Conservation (phyloP, 2,329 filamentous ascomycete species). For the Paradendryphiella salina region DNA sequence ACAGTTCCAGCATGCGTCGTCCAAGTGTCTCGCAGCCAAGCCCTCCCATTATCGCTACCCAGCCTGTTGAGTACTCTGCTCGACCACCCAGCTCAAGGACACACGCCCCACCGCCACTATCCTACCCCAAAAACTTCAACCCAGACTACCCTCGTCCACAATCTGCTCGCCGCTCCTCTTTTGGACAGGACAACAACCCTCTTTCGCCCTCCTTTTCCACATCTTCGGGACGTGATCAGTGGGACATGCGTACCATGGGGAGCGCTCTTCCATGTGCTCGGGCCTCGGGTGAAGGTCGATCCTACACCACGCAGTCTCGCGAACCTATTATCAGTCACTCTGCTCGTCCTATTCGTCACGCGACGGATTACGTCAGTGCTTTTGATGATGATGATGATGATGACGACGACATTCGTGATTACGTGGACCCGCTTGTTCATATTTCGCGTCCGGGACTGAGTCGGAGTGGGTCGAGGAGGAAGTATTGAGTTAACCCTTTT, state of each 20-base stretch:
- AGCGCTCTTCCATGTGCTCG: conserved; percentile 24
- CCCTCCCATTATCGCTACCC: conserved; percentile 21
- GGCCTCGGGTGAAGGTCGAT: conserved; percentile 9
- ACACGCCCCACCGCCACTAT: conserved; percentile 23
- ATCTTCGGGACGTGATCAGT: conserved; percentile 25
- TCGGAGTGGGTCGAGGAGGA: conserved; percentile 11
- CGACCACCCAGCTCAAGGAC: conserved; percentile 24
- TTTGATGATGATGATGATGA: conserved; percentile 19
- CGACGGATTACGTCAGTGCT: conserved; percentile 15
- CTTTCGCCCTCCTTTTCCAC: not conserved
- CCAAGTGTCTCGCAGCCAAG: conserved; percentile 31
- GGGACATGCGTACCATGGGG: conserved; percentile 30
- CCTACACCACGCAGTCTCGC: conserved; percentile 20
- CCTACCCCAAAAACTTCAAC: conserved; percentile 23
- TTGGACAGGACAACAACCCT: conserved; percentile 17
- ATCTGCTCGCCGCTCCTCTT: conserved; percentile 30
- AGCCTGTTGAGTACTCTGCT: conserved; percentile 19
- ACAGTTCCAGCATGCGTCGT: conserved; percentile 26
- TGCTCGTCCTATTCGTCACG: conserved; percentile 16
- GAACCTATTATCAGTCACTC: conserved; percentile 18
- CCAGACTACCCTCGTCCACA: conserved; percentile 19
- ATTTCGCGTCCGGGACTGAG: conserved; percentile 5
- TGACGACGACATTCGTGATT: conserved; percentile 1
- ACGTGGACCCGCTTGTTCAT: not conserved
- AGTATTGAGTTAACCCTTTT: conserved; percentile 1